phyloP scores from a whole-genome alignment of 2,329 filamentous ascomycete genomes.

The Cryphonectria radicalis region DNA sequence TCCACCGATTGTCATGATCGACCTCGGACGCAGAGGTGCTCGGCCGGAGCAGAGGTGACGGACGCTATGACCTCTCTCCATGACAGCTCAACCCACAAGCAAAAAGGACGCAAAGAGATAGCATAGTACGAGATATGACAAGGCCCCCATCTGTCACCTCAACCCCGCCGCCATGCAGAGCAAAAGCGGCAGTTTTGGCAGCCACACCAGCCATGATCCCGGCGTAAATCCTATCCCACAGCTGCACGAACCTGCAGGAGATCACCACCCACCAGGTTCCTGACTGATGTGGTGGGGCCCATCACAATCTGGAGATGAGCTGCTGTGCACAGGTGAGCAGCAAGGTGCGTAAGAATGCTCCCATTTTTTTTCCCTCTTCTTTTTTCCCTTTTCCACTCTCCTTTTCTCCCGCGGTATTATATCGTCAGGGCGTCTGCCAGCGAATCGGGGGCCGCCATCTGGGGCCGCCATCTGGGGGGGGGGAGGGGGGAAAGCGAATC shows the following conservation, averaged over 20 bases:
- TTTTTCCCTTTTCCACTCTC: neutral
- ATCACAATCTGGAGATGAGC: conserved; percentile 20
- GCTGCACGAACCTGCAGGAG: conserved; percentile 19
- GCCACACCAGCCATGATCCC: conserved; percentile 14
- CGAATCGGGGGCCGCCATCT: conserved; percentile 19
- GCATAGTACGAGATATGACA: conserved; percentile 8
- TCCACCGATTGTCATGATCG: neutral
- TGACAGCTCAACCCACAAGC: conserved; percentile 1
- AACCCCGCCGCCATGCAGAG: neutral
- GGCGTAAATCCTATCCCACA: conserved; percentile 18
- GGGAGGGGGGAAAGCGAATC: neutral
- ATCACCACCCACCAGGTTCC: conserved; percentile 21
- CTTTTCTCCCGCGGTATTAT: conserved; percentile 7
- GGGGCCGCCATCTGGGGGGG: conserved; percentile 6
- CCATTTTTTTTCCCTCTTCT: neutral
- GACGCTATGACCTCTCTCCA: conserved; percentile 7
- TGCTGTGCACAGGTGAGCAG: conserved; percentile 17
- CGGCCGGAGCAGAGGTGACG: conserved; percentile 7
- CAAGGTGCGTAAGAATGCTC: neutral
- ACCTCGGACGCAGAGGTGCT: conserved; percentile 14
- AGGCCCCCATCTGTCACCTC: neutral
- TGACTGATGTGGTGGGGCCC: conserved; percentile 20
- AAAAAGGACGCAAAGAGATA: conserved; percentile 7
- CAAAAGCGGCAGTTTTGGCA: conserved; percentile 20
- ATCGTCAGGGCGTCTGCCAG: conserved; percentile 14